Evolutionary conservation across 2,329 filamentous ascomycete genomes (phyloP).

Genomic region (Thelonectria blattea): DNA sequence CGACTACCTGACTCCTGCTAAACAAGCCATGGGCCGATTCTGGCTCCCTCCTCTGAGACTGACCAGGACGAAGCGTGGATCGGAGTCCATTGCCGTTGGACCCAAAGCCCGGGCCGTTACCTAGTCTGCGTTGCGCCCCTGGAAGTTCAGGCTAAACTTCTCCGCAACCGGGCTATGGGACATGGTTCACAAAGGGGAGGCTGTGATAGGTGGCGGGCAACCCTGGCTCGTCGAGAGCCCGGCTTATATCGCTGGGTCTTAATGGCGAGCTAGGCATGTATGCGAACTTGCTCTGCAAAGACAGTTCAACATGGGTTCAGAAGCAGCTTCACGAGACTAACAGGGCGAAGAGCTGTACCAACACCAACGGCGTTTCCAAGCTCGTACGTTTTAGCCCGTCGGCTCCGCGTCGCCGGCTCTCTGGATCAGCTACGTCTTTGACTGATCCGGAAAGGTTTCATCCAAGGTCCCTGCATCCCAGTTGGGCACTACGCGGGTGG

Average conservation of each 20-base stretch:
- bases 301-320: background rate
- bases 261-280: background rate
- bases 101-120: background rate
- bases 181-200: background rate
- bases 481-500: background rate
- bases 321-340: background rate
- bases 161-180: background rate
- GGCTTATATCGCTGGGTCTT: background rate
- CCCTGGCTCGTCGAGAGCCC: background rate
- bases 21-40: background rate
- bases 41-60: background rate
- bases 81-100: background rate
- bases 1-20: background rate
- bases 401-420: background rate
- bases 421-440: background rate
- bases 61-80: background rate
- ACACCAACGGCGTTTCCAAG: background rate
- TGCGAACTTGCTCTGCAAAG: background rate
- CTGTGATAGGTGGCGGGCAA: background rate
- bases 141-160: background rate
- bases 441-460: background rate
- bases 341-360: background rate
- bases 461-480: background rate
- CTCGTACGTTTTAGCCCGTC: background rate
- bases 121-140: background rate